These are phyloP conservation scores for Spergularia azorica DNA, from an alignment of 179 eudicot species.

Conservation along the genomic window DNA sequence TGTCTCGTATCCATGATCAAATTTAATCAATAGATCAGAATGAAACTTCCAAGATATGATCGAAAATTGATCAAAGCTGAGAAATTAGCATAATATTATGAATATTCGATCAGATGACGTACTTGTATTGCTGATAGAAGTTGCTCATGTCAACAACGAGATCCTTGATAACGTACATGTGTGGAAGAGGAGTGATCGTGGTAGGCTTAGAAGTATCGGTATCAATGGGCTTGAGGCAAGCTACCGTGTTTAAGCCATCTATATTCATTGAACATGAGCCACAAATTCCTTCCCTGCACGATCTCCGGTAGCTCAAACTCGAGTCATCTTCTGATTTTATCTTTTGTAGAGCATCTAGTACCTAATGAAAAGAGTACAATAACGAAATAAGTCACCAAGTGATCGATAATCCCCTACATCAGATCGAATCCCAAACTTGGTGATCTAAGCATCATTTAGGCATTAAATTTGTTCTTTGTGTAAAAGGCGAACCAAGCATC, in stretches of 20 bases:
- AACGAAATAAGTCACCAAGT: too few species aligned
- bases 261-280: conserved; percentile 92
- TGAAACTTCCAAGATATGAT: too few species aligned
- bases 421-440: too few species aligned
- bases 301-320: conserved; percentile 65
- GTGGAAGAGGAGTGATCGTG: conserved; percentile 76
- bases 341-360: conserved; percentile 70
- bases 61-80: too few species aligned
- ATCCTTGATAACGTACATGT: conserved; percentile 81
- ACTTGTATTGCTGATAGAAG: conserved; percentile 91
- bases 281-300: conserved; percentile 87
- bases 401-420: too few species aligned
- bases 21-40: too few species aligned
- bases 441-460: too few species aligned
- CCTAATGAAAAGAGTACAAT: conserved; percentile 28
- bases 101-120: background rate
- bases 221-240: conserved; percentile 77
- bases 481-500: too few species aligned
- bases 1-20: too few species aligned
- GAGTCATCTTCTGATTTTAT: conserved; percentile 76
- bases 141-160: conserved; percentile 79
- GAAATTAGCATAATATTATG: too few species aligned
- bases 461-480: too few species aligned
- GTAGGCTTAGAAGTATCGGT: conserved; percentile 53
- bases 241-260: conserved; percentile 75